phyloP scores from a whole-genome alignment of 2,329 filamentous ascomycete species.

The Aspergillus tanneri region DNA sequence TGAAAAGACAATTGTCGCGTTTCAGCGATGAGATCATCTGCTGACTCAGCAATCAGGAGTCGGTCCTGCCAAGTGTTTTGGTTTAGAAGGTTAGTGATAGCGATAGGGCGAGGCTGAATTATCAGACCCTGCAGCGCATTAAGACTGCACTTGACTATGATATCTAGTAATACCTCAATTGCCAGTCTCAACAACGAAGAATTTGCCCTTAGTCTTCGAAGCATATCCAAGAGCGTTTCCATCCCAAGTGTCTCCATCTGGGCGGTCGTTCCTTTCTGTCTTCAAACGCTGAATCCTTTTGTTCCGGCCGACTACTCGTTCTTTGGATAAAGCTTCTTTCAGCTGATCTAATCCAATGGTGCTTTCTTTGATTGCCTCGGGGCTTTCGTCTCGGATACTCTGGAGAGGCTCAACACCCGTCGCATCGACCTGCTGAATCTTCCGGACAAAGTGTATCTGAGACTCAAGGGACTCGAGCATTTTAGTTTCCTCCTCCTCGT shows the following conservation, averaged over 20 bases:
- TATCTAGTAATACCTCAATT: slow-evolving; percentile 11
- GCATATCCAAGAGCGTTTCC: slow-evolving; percentile 72
- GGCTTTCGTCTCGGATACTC: slow-evolving; percentile 72
- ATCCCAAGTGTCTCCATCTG: slow-evolving; percentile 55
- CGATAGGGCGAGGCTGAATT: not conserved
- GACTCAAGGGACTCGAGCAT: slow-evolving; percentile 75
- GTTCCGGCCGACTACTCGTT: slow-evolving; percentile 42
- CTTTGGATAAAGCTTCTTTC: slow-evolving; percentile 39
- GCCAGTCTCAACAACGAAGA: slow-evolving; percentile 68
- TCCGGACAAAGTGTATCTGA: slow-evolving; percentile 87
- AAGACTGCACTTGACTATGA: slow-evolving; percentile 7
- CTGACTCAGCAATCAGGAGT: slow-evolving; percentile 24
- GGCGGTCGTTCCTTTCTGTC: slow-evolving; percentile 28
- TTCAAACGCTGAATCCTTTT: slow-evolving; percentile 49
- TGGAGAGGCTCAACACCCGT: slow-evolving; percentile 69
- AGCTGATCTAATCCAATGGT: slow-evolving; percentile 41
- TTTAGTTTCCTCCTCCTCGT: slow-evolving; percentile 60
- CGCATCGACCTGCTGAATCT: slow-evolving; percentile 78
- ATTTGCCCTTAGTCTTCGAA: slow-evolving; percentile 65
- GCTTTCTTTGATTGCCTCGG: slow-evolving; percentile 38
- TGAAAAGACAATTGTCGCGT: slow-evolving; percentile 11
- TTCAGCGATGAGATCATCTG: slow-evolving; percentile 19
- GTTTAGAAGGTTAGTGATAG: not conserved
- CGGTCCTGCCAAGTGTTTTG: not conserved
- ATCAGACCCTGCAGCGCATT: not conserved